Evolutionary conservation across 441 rosid species (phyloP), one percentile per base, ranked within the genome.

Genomic region (Macaranga tanarius): DNA sequence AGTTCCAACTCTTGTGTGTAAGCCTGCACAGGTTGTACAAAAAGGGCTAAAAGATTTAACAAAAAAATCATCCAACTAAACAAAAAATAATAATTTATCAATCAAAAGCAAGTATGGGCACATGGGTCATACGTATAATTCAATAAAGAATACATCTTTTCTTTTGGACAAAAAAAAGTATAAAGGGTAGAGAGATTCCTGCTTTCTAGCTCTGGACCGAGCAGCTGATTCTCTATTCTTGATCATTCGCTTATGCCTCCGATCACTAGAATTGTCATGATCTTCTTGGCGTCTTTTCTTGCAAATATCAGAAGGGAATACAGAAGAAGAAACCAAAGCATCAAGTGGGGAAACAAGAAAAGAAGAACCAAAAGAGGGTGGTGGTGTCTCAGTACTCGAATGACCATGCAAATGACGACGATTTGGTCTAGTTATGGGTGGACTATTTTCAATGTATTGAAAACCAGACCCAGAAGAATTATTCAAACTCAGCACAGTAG

Each of bases 161-260:
- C 0, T 7, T 42, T 15, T 8, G 28, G 11, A 45, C 62, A 16
- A 48, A 54, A 55, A 73, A 79, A 56, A 52, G 5, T 0, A 42
- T 12, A n/a, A 12, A 44, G 28, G 44, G 16, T 22, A 68, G 72
- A 11, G 47, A 77, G 75, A 71, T 81, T 81, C 96, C 90, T 87
- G 88, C 82, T 86, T 90, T 77, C 93, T 87, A 52, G 92, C 93
- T 67, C 95, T 82, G 20, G 95, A 90, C 60, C 93, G 86, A 60
- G 96, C 90, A 0, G 95, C 98, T 26, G 98, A 90, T 70, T 87
- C 96, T 58, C 98, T 78, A 84, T 90, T 92, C 85, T 85, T 92
- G 79, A 88, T 87, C 95, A 84, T 87, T 15, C 92, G 79, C 71
- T 84, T 89, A 20, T 81, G 86, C 22, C 83, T 72, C 73, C 86